Evolutionary conservation across 1,284 basidiomycete species (phyloP).

Genomic region (Ustilago cynodontis): DNA sequence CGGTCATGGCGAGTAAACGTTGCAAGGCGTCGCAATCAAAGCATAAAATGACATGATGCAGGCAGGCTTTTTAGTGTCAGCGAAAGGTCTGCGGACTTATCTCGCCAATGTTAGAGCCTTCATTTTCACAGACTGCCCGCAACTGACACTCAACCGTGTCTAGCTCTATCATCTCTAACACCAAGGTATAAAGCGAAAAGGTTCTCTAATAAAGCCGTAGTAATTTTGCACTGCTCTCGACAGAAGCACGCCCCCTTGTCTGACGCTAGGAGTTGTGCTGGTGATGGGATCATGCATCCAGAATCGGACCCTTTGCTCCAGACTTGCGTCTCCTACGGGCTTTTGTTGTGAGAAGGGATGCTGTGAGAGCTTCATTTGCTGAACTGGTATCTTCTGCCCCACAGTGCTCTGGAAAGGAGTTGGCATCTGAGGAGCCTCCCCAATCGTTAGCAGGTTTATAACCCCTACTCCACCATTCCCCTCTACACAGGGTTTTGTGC

Average conservation of each 20-base stretch:
- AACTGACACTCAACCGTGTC: no score
- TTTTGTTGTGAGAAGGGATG: constrained; percentile 30
- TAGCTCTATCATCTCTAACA: no score
- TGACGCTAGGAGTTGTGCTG: constrained; percentile 8
- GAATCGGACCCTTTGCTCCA: constrained; percentile 33
- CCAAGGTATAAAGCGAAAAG: constrained; percentile 38
- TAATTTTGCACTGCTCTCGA: constrained; percentile 38
- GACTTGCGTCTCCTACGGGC: constrained; percentile 11
- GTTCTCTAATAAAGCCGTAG: constrained; percentile 30
- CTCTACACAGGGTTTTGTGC: neutral
- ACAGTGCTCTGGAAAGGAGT: neutral
- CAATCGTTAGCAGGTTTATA: constrained; percentile 30
- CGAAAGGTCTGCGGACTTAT: constrained; percentile 11
- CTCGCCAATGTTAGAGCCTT: neutral
- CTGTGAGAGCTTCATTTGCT: constrained; percentile 25
- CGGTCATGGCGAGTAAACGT: neutral
- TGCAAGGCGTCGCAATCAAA: neutral
- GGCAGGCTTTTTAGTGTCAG: constrained; percentile 24
- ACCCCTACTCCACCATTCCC: neutral
- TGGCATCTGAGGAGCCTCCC: constrained; percentile 30
- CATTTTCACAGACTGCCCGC: no score
- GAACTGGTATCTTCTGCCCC: constrained; percentile 12
- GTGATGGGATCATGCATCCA: constrained; percentile 44
- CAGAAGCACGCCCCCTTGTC: constrained; percentile 1
- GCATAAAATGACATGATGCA: constrained; percentile 14